Conservation (phyloP, 257 asterid genomes). For the Verbena officinalis region DNA sequence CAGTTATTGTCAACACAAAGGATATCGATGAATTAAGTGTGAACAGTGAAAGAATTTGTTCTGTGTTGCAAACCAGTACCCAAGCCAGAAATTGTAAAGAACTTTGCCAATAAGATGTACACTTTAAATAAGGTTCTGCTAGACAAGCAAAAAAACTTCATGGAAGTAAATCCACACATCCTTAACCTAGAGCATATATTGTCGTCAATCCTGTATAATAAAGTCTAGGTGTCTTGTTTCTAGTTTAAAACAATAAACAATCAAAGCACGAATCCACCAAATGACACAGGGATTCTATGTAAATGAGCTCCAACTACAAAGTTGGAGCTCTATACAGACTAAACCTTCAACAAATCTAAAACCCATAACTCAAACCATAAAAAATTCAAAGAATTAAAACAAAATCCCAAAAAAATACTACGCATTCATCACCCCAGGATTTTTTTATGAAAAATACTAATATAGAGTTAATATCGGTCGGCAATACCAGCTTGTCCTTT, state of each 20-base stretch:
- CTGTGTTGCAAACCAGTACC: background rate
- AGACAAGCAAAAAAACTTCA: too few relatives aligned
- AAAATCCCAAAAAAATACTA: background rate
- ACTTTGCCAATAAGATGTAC: background rate
- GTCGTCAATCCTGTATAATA: background rate
- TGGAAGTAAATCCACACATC: conserved; percentile 5
- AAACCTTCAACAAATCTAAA: too few relatives aligned
- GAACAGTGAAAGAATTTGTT: background rate
- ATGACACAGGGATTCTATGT: background rate
- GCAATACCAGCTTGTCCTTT: conserved; percentile 97
- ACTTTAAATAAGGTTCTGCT: too few relatives aligned
- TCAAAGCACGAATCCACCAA: conserved; percentile 5
- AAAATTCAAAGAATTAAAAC: conserved; percentile 11
- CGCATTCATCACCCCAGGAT: background rate
- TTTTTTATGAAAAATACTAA: background rate
- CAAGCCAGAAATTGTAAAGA: background rate
- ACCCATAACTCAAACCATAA: conserved; percentile 5
- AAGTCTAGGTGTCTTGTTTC: background rate
- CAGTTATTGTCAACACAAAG: conserved; percentile 5
- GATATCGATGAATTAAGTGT: background rate
- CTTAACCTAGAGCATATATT: conserved; percentile 8
- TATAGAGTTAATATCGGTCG: background rate
- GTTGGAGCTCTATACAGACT: background rate
- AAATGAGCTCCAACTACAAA: background rate
- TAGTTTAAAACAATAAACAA: background rate